Evolutionary conservation across 805 yeast species (phyloP), one percentile per base, ranked within the genome.

Genomic region (Ogataea ganodermae): DNA sequence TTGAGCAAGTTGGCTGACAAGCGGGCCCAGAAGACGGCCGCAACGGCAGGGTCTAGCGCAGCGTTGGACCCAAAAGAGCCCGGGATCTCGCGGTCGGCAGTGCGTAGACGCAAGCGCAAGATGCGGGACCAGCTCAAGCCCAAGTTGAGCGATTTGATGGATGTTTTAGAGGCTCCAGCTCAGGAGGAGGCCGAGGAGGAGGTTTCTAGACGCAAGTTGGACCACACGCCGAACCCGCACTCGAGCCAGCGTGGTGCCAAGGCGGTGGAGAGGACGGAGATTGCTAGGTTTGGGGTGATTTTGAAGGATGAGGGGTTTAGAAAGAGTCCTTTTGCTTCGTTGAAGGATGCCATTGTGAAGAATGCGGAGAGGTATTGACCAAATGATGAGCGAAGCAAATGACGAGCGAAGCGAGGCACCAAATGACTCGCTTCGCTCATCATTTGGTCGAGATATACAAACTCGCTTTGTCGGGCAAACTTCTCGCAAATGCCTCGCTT

Each of bases 61-160:
- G 38, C 21, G 7, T 17, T 36, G 42, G 73, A 48, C 58, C 72
- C 58, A 58, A 49, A 50, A 2, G 59, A 61, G 38, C 70, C 72
- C 14, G 78, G 79, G 18, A 73, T 86, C 35, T 82, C 89, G 17
- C 86, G 86, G 61, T 81, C 89, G 5, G 71, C 89, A 0, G 51
- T 76, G 3, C 75, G 89, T 60, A 74, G 84, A 63, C 75, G 89
- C 54, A 83, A 83, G 57, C 79, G 87, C 53, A 72, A 78, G 53
- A 71, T 74, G 41, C 78, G 76, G 56, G 86, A 84, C 47, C 79
- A 83, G 54, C 68, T 87, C 50, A 79, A 78, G 56, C 89, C 91
- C 4, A 76, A 81, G 57, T 75, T 86, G 79, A 72, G 75, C 44
- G 94, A 86, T 54, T 65, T 86, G 37, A 68, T 82, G 45, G 70